Percentiles rank a stretch among this genome's conserved stretches.
Evolutionary conservation across 2,329 filamentous ascomycete species (phyloP).

Genomic region (Trichocomaceae sp.): DNA sequence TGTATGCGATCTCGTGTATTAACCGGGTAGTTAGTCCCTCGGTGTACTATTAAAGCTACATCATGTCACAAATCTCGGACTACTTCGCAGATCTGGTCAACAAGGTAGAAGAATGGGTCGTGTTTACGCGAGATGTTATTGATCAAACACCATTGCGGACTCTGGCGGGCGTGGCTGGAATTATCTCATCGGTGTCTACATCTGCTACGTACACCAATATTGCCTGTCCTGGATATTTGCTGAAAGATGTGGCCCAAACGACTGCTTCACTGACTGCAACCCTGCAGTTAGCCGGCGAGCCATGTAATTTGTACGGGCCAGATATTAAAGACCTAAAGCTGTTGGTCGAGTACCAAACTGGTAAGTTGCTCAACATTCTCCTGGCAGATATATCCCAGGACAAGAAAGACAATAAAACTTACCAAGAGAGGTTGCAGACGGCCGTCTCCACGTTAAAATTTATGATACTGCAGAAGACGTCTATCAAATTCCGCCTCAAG

Average conservation of each 20-base stretch:
- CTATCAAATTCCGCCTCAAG: conserved; percentile 66
- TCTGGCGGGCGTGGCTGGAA: conserved; percentile 2
- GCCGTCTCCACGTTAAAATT: conserved; percentile 66
- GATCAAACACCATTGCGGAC: conserved; percentile 8
- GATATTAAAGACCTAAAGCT: conserved; percentile 53
- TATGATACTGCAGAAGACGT: conserved; percentile 61
- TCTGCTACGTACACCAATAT: not conserved
- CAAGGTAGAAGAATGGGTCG: conserved; percentile 3
- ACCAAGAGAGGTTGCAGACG: conserved; percentile 38
- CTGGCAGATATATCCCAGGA: not conserved
- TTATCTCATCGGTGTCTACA: conserved; percentile 5
- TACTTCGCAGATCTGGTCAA: conserved; percentile 2
- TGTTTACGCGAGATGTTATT: conserved; percentile 5
- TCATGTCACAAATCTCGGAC: conserved; percentile 4
- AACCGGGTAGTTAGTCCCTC: not conserved
- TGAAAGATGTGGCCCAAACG: conserved; percentile 24
- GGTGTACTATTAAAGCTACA: not conserved
- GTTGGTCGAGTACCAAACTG: conserved; percentile 55
- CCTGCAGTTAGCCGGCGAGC: conserved; percentile 59
- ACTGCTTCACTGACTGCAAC: conserved; percentile 50
- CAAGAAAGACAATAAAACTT: not conserved
- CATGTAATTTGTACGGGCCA: conserved; percentile 56
- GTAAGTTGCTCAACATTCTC: conserved; percentile 29
- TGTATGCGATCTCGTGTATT: not conserved
- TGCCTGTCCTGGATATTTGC: conserved; percentile 33